phyloP scores from a whole-genome alignment of 805 yeast genomes.

The Priceomyces medius region DNA sequence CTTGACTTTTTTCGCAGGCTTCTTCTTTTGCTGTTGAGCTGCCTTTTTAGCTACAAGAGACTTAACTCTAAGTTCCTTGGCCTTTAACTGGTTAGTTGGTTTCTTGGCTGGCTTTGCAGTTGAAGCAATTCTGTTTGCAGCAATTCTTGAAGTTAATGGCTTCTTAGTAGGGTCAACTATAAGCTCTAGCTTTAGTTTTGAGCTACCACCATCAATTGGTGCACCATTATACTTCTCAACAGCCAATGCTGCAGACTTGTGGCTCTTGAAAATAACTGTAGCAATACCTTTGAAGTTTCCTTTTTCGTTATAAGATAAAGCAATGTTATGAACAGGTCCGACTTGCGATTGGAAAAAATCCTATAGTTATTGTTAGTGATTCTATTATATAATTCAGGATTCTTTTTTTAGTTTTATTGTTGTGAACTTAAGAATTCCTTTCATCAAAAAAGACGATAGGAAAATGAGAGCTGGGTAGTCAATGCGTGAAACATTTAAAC shows the following conservation, averaged over 20 bases:
- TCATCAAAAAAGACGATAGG: neutral
- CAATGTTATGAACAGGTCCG: slow-evolving; percentile 76
- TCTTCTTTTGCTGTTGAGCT: slow-evolving; percentile 37
- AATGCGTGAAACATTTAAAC: no score
- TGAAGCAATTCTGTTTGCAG: slow-evolving; percentile 43
- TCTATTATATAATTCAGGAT: neutral
- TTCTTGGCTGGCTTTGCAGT: slow-evolving; percentile 15
- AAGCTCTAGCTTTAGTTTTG: slow-evolving; percentile 74
- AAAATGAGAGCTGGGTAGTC: neutral
- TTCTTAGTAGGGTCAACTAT: slow-evolving; percentile 80
- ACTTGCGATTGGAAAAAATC: slow-evolving; percentile 86
- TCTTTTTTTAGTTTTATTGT: neutral
- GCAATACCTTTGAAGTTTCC: slow-evolving; percentile 94
- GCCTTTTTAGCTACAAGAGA: slow-evolving; percentile 13
- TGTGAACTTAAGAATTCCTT: neutral
- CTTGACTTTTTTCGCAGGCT: slow-evolving; percentile 43
- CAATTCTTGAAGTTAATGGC: slow-evolving; percentile 73
- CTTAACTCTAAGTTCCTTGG: slow-evolving; percentile 11
- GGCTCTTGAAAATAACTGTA: slow-evolving; percentile 70
- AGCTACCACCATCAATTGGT: slow-evolving; percentile 85
- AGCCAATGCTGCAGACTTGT: slow-evolving; percentile 73
- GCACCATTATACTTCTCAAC: slow-evolving; percentile 86
- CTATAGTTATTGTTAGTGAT: slow-evolving; percentile 46
- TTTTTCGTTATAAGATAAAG: slow-evolving; percentile 76
- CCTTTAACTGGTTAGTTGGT: slow-evolving; percentile 17